Conservation (phyloP, 805 yeast species). For the Hyphopichia homilentoma region DNA sequence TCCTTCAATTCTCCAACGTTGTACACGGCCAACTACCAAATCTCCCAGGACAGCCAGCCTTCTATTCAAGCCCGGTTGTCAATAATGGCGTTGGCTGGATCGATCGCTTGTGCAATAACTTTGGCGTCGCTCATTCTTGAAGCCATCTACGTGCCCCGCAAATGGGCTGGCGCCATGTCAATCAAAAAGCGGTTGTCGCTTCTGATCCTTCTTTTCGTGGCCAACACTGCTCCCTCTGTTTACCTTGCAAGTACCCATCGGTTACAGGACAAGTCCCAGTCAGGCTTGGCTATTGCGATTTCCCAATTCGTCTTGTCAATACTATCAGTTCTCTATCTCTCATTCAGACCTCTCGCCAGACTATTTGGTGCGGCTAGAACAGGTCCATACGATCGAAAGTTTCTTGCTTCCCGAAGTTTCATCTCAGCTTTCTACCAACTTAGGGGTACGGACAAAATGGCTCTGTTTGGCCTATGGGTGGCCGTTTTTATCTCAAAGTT, state of each 20-base stretch:
- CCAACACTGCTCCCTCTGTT: conserved; percentile 49
- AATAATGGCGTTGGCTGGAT: conserved; percentile 65
- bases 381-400: conserved; percentile 36
- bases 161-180: conserved; percentile 70
- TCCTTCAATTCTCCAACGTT: conserved; percentile 64
- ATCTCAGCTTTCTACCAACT: conserved; percentile 57
- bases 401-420: conserved; percentile 52
- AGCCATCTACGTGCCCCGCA: conserved; percentile 61
- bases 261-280: conserved; percentile 22
- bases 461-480: conserved; percentile 69
- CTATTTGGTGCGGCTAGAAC: conserved; percentile 48
- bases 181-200: conserved; percentile 45
- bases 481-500: conserved; percentile 66
- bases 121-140: conserved; percentile 57
- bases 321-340: conserved; percentile 50
- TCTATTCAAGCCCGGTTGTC: conserved; percentile 51
- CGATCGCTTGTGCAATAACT: conserved; percentile 54
- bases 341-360: conserved; percentile 59
- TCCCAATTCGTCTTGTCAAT: conserved; percentile 57
- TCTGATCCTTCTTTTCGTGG: conserved; percentile 37
- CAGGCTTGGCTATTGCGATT: conserved; percentile 44
- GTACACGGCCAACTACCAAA: conserved; percentile 56
- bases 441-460: conserved; percentile 48
- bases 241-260: conserved; percentile 44
- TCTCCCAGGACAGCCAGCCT: conserved; percentile 57